Evolutionary conservation across 352 stramenopile genomes (phyloP).

Genomic region (Pythium plurisporium): DNA sequence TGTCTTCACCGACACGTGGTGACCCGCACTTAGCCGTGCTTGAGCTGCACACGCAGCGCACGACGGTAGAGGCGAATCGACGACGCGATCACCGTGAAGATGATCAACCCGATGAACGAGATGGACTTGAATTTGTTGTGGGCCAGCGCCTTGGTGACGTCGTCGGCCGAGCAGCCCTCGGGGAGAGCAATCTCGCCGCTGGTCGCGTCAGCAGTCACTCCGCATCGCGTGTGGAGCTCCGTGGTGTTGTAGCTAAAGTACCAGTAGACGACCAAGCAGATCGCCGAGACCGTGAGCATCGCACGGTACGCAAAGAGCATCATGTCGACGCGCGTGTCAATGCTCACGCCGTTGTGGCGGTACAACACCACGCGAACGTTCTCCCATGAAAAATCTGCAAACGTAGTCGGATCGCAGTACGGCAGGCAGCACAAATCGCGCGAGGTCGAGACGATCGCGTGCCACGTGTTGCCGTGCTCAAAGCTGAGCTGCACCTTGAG

Average conservation of each 20-base stretch:
- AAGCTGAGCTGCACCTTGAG: slow-evolving; percentile 72
- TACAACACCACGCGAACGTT: slow-evolving; percentile 68
- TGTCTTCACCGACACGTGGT: no score
- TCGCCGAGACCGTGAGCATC: slow-evolving; percentile 47
- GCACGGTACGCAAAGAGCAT: slow-evolving; percentile 55
- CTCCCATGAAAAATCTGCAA: slow-evolving; percentile 47
- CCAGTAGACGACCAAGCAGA: slow-evolving; percentile 55
- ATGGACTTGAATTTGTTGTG: slow-evolving; percentile 49
- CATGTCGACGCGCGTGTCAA: slow-evolving; percentile 57
- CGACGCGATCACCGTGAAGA: slow-evolving; percentile 57
- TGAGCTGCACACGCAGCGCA: slow-evolving; percentile 55
- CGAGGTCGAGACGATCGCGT: slow-evolving; percentile 48
- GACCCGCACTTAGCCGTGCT: slow-evolving; percentile 47
- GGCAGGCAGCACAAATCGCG: slow-evolving; percentile 57
- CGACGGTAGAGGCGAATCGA: slow-evolving; percentile 62
- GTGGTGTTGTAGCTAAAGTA: slow-evolving; percentile 55
- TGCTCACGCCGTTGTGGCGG: slow-evolving; percentile 41
- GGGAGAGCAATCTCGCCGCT: slow-evolving; percentile 21
- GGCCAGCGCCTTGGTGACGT: slow-evolving; percentile 36
- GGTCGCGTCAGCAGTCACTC: not conserved
- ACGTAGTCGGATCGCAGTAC: slow-evolving; percentile 36
- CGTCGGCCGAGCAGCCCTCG: slow-evolving; percentile 39
- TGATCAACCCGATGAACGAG: slow-evolving; percentile 47
- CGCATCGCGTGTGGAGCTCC: slow-evolving; percentile 36
- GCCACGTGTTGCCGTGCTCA: slow-evolving; percentile 65